Evolutionary conservation across 139 green algal species (phyloP).

Genomic region (Pedinophyceae sp.): DNA sequence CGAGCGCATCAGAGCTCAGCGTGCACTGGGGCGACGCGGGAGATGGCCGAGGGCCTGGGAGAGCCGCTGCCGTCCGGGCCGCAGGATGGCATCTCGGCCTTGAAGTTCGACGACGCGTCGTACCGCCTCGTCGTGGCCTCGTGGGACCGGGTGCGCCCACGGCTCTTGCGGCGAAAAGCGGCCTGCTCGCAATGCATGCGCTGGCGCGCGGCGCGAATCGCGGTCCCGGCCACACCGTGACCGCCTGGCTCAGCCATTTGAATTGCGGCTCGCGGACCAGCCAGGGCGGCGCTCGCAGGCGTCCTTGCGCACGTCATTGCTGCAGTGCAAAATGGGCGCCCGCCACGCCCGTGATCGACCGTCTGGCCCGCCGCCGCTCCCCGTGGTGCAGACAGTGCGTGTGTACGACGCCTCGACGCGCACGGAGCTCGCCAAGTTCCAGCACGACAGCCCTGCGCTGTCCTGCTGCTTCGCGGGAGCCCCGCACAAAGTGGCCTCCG

Average conservation of each 20-base stretch:
- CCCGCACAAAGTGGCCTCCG: conserved; percentile 28
- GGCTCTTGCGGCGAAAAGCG: too few relatives aligned
- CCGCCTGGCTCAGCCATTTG: too few relatives aligned
- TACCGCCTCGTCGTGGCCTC: conserved; percentile 43
- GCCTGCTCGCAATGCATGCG: too few relatives aligned
- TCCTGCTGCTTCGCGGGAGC: conserved; percentile 49
- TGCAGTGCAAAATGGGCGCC: too few relatives aligned
- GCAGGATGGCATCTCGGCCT: conserved; percentile 51
- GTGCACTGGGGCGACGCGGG: too few relatives aligned
- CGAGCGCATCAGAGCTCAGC: too few relatives aligned
- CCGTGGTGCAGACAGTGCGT: conserved; percentile 24
- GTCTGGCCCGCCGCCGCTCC: too few relatives aligned
- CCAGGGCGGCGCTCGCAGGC: not conserved
- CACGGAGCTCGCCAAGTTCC: conserved; percentile 18
- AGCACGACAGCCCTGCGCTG: conserved; percentile 40
- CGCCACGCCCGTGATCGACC: not conserved
- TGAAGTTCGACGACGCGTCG: conserved; percentile 31
- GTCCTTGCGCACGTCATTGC: too few relatives aligned
- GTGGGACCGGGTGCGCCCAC: conserved; percentile 56
- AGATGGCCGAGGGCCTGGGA: too few relatives aligned
- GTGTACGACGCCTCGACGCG: conserved; percentile 44
- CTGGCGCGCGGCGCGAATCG: too few relatives aligned
- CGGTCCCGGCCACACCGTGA: not conserved
- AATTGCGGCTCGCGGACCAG: not conserved
- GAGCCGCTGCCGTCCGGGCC: too few relatives aligned